These are phyloP conservation scores for Flaveria linearis DNA, from an alignment of 129 eudicot species.

Conservation along the genomic window DNA sequence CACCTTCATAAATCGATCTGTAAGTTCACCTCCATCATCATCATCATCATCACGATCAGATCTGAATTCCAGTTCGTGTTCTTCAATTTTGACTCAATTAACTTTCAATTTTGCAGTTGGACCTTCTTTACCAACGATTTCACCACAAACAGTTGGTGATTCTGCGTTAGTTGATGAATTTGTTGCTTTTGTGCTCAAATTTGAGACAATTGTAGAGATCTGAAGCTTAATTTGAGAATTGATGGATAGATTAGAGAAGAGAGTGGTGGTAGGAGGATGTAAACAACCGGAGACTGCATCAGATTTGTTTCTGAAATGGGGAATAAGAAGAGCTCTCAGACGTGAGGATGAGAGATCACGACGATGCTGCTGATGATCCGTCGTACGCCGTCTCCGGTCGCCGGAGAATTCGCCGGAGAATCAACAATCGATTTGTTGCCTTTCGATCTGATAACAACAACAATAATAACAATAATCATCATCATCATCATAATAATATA, in stretches of 20 bases:
- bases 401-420: slow-evolving; percentile 51
- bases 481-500: slow-evolving; percentile 1
- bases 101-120: slow-evolving; percentile 29
- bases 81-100: neutral
- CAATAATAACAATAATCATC: neutral
- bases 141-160: neutral
- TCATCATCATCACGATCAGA: slow-evolving; percentile 18
- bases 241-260: slow-evolving; percentile 53
- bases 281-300: slow-evolving; percentile 39
- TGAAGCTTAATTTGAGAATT: neutral
- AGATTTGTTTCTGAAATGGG: slow-evolving; percentile 61
- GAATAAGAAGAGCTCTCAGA: slow-evolving; percentile 48
- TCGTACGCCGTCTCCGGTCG: slow-evolving; percentile 32
- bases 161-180: slow-evolving; percentile 17
- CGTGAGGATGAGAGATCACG: slow-evolving; percentile 43
- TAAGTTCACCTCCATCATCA: slow-evolving; percentile 16
- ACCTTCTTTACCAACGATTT: slow-evolving; percentile 9
- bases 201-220: slow-evolving; percentile 5
- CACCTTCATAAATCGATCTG: neutral
- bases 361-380: slow-evolving; percentile 27
- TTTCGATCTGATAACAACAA: slow-evolving; percentile 27
- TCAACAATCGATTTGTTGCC: slow-evolving; percentile 35
- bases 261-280: slow-evolving; percentile 28
- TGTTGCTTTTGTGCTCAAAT: slow-evolving; percentile 6
- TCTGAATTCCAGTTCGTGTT: slow-evolving; percentile 16